Evolutionary conservation across 805 yeast species (phyloP).

Genomic region (Millerago galiae): DNA sequence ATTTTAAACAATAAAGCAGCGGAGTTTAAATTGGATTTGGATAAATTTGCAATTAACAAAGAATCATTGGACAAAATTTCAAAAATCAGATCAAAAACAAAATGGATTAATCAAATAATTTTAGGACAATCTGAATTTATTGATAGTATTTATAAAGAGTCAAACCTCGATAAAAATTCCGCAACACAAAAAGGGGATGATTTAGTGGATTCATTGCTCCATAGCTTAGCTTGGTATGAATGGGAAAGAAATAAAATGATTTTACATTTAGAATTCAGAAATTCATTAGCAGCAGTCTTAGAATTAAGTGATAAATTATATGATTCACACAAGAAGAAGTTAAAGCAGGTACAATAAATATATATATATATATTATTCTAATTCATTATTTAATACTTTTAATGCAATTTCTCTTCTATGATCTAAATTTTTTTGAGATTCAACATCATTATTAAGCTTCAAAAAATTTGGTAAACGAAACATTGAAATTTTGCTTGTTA

Average conservation of each 20-base stretch:
- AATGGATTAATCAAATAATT: constrained; percentile 17
- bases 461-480: constrained; percentile 7
- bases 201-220: constrained; percentile 20
- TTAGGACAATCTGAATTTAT: constrained; percentile 1
- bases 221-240: constrained; percentile 19
- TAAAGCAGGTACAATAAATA: constrained; percentile 1
- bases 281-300: constrained; percentile 14
- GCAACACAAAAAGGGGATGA: constrained; percentile 20
- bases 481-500: constrained; percentile 28
- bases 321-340: constrained; percentile 6
- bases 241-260: constrained; percentile 23
- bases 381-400: constrained; percentile 5
- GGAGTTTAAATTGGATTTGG: constrained; percentile 8
- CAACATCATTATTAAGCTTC: not conserved
- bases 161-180: constrained; percentile 1
- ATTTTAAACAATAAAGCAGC: not conserved
- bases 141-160: not conserved
- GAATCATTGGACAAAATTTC: not conserved
- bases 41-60: constrained; percentile 6
- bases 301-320: constrained; percentile 14
- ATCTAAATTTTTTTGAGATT: constrained; percentile 23
- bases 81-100: constrained; percentile 7
- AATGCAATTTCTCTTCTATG: constrained; percentile 36
- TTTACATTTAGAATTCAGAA: constrained; percentile 15
- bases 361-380: not conserved